These are phyloP conservation scores for Cyclotella cryptica DNA, from an alignment of 108 stramenopile genomes.

Conservation along the genomic window DNA sequence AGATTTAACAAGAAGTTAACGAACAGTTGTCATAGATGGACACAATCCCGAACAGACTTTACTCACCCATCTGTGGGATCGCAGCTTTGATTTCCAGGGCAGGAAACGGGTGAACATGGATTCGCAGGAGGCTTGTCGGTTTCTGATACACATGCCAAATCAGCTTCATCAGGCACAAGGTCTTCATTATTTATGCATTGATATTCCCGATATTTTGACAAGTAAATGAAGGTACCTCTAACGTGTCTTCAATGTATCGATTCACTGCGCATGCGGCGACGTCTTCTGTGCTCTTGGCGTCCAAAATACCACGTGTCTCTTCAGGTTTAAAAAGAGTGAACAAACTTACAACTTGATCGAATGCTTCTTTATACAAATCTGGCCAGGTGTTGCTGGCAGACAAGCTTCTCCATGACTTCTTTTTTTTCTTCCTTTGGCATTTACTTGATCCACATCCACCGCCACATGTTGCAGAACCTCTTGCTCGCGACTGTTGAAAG, in stretches of 20 bases:
- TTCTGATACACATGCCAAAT: too few species aligned
- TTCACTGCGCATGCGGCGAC: neutral
- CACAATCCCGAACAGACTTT: too few species aligned
- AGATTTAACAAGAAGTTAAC: too few species aligned
- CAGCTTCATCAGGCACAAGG: too few species aligned
- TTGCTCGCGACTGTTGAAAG: neutral
- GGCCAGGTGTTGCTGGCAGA: neutral
- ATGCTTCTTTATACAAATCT: slow-evolving; percentile 1
- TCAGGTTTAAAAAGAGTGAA: neutral
- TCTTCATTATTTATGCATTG: slow-evolving; percentile 11
- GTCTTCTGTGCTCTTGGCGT: neutral
- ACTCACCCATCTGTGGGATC: neutral
- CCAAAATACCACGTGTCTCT: neutral
- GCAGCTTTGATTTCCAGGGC: neutral
- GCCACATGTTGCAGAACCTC: neutral
- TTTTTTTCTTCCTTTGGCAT: slow-evolving; percentile 7
- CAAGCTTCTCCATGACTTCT: neutral
- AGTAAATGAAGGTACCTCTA: neutral
- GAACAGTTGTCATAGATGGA: too few species aligned
- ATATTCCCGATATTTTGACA: neutral
- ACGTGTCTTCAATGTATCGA: slow-evolving; percentile 8
- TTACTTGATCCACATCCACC: neutral
- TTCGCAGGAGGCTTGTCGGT: too few species aligned
- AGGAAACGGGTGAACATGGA: too few species aligned
- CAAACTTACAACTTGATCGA: neutral